phyloP scores from a whole-genome alignment of 164 flowering plant genomes.

The Litsea cubeba region DNA sequence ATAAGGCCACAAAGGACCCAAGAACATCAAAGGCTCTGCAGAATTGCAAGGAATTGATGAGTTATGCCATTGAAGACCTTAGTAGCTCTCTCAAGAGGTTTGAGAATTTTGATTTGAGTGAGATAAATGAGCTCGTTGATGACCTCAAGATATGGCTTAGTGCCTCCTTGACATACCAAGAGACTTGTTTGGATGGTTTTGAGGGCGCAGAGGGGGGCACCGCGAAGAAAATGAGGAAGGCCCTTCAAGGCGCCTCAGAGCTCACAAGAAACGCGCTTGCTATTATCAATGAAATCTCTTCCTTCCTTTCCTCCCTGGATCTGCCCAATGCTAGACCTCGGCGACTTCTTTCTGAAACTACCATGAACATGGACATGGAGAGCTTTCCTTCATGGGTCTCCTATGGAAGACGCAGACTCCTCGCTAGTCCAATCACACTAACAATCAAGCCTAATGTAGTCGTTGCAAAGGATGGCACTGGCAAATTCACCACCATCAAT shows the following conservation, averaged over 20 bases:
- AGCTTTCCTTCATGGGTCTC: slow-evolving; percentile 33
- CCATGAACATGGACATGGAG: neutral
- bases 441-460: slow-evolving; percentile 31
- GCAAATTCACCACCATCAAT: slow-evolving; percentile 45
- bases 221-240: slow-evolving; percentile 42
- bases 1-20: slow-evolving; percentile 48
- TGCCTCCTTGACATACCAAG: slow-evolving; percentile 56
- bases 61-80: slow-evolving; percentile 38
- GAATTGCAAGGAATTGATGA: slow-evolving; percentile 38
- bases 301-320: slow-evolving; percentile 22
- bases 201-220: slow-evolving; percentile 35
- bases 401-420: slow-evolving; percentile 20
- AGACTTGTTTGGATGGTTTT: slow-evolving; percentile 75
- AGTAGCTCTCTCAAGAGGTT: slow-evolving; percentile 17
- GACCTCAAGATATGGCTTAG: slow-evolving; percentile 74
- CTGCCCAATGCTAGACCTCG: slow-evolving; percentile 14
- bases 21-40: slow-evolving; percentile 25
- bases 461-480: slow-evolving; percentile 77
- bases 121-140: slow-evolving; percentile 28
- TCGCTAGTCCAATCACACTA: neutral
- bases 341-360: slow-evolving; percentile 18
- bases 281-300: slow-evolving; percentile 36
- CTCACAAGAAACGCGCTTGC: slow-evolving; percentile 55
- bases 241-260: slow-evolving; percentile 32
- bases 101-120: slow-evolving; percentile 18